These are phyloP conservation scores for Xylariaceae sp. DNA, from an alignment of 2,329 filamentous ascomycete genomes.

Conservation along the genomic window DNA sequence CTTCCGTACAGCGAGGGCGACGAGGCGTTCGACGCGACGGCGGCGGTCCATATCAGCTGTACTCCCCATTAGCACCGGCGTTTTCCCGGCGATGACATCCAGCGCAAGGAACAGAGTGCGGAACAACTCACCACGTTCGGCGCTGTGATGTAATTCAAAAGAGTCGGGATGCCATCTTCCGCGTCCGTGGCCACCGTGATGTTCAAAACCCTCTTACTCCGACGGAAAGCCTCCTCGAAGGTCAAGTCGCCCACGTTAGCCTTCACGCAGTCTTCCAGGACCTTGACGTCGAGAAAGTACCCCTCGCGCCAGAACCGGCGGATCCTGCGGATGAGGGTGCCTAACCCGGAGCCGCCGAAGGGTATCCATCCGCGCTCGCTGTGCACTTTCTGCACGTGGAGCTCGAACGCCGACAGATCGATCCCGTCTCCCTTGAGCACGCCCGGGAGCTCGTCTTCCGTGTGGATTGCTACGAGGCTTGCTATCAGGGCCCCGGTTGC, in stretches of 20 bases:
- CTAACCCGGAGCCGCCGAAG: conserved; percentile 43
- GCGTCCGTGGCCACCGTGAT: conserved; percentile 80
- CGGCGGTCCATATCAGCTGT: conserved; percentile 75
- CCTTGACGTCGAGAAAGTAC: conserved; percentile 76
- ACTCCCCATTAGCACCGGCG: conserved; percentile 17
- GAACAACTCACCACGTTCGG: conserved; percentile 73
- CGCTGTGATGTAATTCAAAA: conserved; percentile 89
- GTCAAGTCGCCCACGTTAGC: conserved; percentile 85
- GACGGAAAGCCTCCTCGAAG: conserved; percentile 86
- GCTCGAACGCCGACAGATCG: conserved; percentile 73
- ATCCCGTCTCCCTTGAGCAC: conserved; percentile 77
- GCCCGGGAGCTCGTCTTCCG: conserved; percentile 73
- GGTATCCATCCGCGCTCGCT: conserved; percentile 34
- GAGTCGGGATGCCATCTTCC: conserved; percentile 70
- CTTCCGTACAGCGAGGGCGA: conserved; percentile 62
- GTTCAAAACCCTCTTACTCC: conserved; percentile 82
- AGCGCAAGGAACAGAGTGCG: not conserved
- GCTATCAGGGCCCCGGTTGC: conserved; percentile 88
- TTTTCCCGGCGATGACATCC: not conserved
- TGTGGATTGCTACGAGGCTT: conserved; percentile 81
- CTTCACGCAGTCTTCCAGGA: conserved; percentile 78
- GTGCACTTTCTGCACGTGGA: conserved; percentile 35
- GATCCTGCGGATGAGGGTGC: conserved; percentile 62
- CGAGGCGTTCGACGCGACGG: conserved; percentile 69
- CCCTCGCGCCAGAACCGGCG: conserved; percentile 69